Conservation (phyloP, 2,329 filamentous ascomycete genomes). For the Whalleya microplaca region DNA sequence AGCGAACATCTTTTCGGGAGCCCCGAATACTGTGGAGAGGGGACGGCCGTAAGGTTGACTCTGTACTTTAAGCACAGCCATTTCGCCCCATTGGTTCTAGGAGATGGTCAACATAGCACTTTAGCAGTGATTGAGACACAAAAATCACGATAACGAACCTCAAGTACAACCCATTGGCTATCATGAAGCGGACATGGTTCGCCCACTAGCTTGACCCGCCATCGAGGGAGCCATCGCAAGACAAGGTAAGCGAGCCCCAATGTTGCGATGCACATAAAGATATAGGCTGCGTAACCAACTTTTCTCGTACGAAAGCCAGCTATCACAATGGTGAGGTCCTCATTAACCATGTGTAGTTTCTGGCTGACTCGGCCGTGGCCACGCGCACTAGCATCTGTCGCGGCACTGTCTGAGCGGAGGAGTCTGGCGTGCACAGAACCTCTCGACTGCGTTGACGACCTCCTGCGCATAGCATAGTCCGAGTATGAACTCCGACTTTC, state of each 20-base stretch:
- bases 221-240: conserved; percentile 86
- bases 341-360: conserved; percentile 90
- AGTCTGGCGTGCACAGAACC: conserved; percentile 66
- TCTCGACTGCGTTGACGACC: conserved; percentile 64
- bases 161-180: conserved; percentile 90
- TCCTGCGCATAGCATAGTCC: conserved; percentile 59
- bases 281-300: conserved; percentile 70
- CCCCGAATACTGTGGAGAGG: conserved; percentile 68
- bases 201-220: conserved; percentile 79
- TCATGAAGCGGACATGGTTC: conserved; percentile 68
- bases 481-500: conserved; percentile 46
- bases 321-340: conserved; percentile 92
- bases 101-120: conserved; percentile 11
- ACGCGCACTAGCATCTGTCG: conserved; percentile 68
- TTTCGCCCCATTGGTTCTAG: conserved; percentile 93
- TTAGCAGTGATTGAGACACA: not conserved
- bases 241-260: conserved; percentile 81
- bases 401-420: conserved; percentile 70
- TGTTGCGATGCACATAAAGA: conserved; percentile 71
- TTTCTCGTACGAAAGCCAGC: conserved; percentile 84
- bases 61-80: conserved; percentile 73
- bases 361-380: conserved; percentile 72
- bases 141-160: conserved; percentile 53
- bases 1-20: conserved; percentile 61
- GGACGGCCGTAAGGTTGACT: conserved; percentile 56